Conservation (phyloP, 352 stramenopile species). For the Phytophthora fragariae region DNA sequence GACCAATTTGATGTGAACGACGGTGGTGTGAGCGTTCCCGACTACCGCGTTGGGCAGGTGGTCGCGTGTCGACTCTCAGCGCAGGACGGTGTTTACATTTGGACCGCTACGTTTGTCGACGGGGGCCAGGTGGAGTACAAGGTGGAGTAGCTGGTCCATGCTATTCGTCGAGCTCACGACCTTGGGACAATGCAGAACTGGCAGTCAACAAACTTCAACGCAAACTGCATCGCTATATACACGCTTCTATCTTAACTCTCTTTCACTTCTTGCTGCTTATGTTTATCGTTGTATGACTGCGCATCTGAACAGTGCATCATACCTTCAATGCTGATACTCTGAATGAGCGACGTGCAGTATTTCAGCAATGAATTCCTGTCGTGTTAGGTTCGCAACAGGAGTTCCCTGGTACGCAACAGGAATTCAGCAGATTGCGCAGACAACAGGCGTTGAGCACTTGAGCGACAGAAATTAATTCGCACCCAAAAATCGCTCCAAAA, state of each 20-base stretch:
- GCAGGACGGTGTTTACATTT: conserved; percentile 9
- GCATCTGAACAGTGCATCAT: no score
- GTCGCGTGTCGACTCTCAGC: conserved; percentile 10
- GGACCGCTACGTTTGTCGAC: conserved; percentile 9
- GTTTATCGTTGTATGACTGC: no score
- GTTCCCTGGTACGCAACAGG: neutral
- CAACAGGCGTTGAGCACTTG: conserved; percentile 14
- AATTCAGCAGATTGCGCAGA: neutral
- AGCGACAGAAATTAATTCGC: conserved; percentile 20
- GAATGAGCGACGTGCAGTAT: neutral
- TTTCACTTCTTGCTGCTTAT: no score
- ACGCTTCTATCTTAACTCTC: no score
- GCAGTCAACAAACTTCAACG: no score
- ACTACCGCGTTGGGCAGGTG: conserved; percentile 8
- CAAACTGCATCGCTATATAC: no score
- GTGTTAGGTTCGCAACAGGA: conserved; percentile 11
- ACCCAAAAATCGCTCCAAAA: neutral
- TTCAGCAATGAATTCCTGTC: conserved; percentile 20
- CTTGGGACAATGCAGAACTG: neutral
- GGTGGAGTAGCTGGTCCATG: conserved; percentile 9
- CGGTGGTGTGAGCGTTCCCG: neutral
- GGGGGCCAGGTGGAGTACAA: conserved; percentile 1
- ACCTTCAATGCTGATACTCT: neutral
- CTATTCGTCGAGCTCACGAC: conserved; percentile 2
- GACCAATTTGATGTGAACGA: conserved; percentile 6